Conservation (phyloP, 2,329 filamentous ascomycete species). For the Zelopaecilomyces penicillatus region DNA sequence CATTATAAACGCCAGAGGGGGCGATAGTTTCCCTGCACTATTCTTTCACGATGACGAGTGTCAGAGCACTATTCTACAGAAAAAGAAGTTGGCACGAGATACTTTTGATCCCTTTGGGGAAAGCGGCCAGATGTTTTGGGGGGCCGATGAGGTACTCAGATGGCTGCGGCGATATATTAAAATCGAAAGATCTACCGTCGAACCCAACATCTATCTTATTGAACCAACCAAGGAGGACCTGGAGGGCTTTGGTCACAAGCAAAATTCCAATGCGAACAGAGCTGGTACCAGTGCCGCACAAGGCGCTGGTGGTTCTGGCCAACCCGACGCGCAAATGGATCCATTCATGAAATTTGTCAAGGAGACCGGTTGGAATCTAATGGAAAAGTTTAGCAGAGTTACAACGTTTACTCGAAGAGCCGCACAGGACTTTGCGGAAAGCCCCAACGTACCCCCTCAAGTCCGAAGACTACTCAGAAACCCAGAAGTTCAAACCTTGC, state of each 20-base stretch:
- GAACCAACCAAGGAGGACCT: conserved; percentile 82
- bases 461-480: conserved; percentile 77
- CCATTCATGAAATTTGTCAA: conserved; percentile 89
- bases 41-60: conserved; percentile 99
- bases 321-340: conserved; percentile 71
- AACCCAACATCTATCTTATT: conserved; percentile 84
- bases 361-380: conserved; percentile 89
- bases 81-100: conserved; percentile 75
- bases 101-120: conserved; percentile 87
- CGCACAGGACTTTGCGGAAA: conserved; percentile 85
- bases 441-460: conserved; percentile 83
- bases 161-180: conserved; percentile 82
- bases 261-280: conserved; percentile 28
- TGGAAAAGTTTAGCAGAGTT: conserved; percentile 95
- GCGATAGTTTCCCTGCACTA: conserved; percentile 87
- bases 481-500: conserved; percentile 87
- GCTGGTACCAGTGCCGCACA: conserved; percentile 24
- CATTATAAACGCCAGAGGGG: conserved; percentile 82
- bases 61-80: conserved; percentile 87
- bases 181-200: conserved; percentile 75
- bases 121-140: conserved; percentile 87
- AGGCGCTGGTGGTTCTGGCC: conserved; percentile 27
- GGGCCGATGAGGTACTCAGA: conserved; percentile 85
- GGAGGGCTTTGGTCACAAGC: conserved; percentile 64
- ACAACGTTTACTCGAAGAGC: conserved; percentile 91